A percentile compares a stretch with the other conserved stretches of the same genome.
Evolutionary conservation across 1,139 yeast genomes (phyloP).

Genomic region (Suhomyces terraborum): DNA sequence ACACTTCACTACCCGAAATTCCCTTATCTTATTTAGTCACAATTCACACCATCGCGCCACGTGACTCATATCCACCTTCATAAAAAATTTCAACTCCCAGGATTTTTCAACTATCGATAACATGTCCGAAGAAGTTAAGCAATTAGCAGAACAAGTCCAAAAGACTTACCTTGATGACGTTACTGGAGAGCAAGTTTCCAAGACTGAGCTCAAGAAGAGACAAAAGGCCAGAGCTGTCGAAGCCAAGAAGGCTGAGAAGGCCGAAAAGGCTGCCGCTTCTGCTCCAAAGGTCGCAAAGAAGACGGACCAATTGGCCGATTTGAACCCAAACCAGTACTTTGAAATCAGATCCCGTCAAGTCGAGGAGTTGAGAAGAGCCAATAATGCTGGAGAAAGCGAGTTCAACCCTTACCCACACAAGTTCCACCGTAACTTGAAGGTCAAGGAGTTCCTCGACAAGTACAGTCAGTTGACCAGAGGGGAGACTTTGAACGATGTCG

Average conservation of each 20-base stretch:
- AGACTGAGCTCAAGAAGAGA: slow-evolving; percentile 94
- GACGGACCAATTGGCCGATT: slow-evolving; percentile 77
- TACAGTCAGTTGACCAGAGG: slow-evolving; percentile 77
- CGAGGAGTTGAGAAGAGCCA: slow-evolving; percentile 65
- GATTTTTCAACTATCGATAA: slow-evolving; percentile 7
- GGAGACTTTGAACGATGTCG: slow-evolving; percentile 72
- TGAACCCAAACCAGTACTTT: slow-evolving; percentile 91
- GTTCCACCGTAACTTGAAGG: slow-evolving; percentile 66
- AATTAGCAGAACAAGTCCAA: slow-evolving; percentile 76
- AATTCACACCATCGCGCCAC: background rate
- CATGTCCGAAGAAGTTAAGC: slow-evolving; percentile 55
- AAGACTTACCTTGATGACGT: slow-evolving; percentile 89
- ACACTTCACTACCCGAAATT: too few relatives aligned
- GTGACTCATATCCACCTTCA: slow-evolving; percentile 4
- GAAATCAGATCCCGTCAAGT: slow-evolving; percentile 93
- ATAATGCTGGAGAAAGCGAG: slow-evolving; percentile 57
- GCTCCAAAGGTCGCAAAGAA: slow-evolving; percentile 56
- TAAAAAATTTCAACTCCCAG: slow-evolving; percentile 6
- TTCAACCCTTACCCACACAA: slow-evolving; percentile 96
- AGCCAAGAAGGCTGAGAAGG: slow-evolving; percentile 90
- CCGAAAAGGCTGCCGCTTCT: slow-evolving; percentile 58
- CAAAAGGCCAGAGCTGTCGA: slow-evolving; percentile 86
- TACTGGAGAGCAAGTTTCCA: slow-evolving; percentile 96
- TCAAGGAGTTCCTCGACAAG: slow-evolving; percentile 73
- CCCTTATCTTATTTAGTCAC: too few relatives aligned